phyloP scores from a whole-genome alignment of 345 rosid species.

The Aethionema arabicum region DNA sequence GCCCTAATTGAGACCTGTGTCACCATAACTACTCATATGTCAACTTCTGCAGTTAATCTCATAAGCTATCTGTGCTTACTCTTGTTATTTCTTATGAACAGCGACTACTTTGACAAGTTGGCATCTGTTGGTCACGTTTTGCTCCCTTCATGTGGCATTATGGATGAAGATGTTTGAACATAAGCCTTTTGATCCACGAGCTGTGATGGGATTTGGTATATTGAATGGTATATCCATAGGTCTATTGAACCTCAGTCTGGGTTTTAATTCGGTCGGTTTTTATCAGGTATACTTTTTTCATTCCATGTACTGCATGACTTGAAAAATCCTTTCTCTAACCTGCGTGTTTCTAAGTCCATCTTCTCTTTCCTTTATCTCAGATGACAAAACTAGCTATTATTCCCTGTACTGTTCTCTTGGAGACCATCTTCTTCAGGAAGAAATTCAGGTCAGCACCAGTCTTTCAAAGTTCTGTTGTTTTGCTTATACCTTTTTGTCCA shows the following conservation, averaged over 20 bases:
- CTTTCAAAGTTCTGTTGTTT: slow-evolving; percentile 11
- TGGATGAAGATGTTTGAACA: slow-evolving; percentile 97
- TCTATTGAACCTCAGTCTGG: slow-evolving; percentile 94
- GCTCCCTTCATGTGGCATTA: slow-evolving; percentile 97
- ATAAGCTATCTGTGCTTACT: slow-evolving; percentile 16
- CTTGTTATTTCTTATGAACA: slow-evolving; percentile 38
- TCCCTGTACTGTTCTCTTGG: slow-evolving; percentile 97
- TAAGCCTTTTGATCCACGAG: slow-evolving; percentile 99
- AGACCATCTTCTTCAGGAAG: slow-evolving; percentile 97
- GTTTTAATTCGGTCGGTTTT: slow-evolving; percentile 98
- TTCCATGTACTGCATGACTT: slow-evolving; percentile 1
- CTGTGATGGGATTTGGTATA: slow-evolving; percentile 99
- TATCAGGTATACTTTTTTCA: slow-evolving; percentile 71
- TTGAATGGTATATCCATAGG: slow-evolving; percentile 98
- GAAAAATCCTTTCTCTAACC: slow-evolving; percentile 1
- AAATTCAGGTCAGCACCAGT: slow-evolving; percentile 69
- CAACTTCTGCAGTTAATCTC: slow-evolving; percentile 11
- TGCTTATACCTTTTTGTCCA: slow-evolving; percentile 10
- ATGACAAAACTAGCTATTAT: slow-evolving; percentile 99
- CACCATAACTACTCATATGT: slow-evolving; percentile 3
- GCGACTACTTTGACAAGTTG: slow-evolving; percentile 99
- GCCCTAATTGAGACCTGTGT: slow-evolving; percentile 2
- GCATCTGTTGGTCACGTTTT: slow-evolving; percentile 99
- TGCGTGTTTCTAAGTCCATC: slow-evolving; percentile 10
- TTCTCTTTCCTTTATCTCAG: slow-evolving; percentile 43